Base-by-base conservation (phyloP, 2,329 filamentous ascomycete genomes). In the Paraphaeosphaeria sporulosa region DNA sequence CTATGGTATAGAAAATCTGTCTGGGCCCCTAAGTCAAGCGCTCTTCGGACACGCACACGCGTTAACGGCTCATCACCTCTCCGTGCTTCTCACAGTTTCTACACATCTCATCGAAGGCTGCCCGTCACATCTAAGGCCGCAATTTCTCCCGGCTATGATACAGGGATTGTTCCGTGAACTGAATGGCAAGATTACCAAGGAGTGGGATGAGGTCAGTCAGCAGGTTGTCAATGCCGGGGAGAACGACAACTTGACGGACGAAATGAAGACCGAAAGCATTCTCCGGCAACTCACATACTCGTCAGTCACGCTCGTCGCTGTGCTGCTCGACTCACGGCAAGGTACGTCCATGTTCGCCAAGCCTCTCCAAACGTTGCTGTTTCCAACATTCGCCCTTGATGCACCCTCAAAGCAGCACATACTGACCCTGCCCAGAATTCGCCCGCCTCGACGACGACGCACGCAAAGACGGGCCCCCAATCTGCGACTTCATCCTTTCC, bases 211-310 rank as follows among this genome's bases (percentile, higher is more conserved):
- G 65, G 87, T 97, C 69, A 83, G 74, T 68, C 79, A 70, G 72
- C 74, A 78, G 50, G 82, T 72, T 80, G 85, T 64, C 81, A 87
- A 90, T 21, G 85, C 89, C 1, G 89, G 89, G 3, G 89, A 89
- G 21, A 92, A 94, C 57, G 91, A 92, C 61, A 80, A 82, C 57
- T 81, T 99, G 55, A 92, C 91, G 1, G 93, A 97, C 67, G 95
- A 99, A 80, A 99, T 99, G 95, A 97, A 97, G 79, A 90, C 92
- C 7, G 95, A 99, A 77, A 98, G 94, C 72, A 96, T 99, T 32
- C 82, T 99, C 48, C 88, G 95, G 21, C 93, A 97, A 75, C 85
- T 98, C 52, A 97, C 94, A 0, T 95, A 96, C 77, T 93, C 93
- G 3, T 92, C 94, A 1, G 93, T 97, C 32, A 89, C 95, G 69